A percentile compares a stretch with the other conserved stretches of the same genome.
phyloP scores from a whole-genome alignment of 2,329 filamentous ascomycete genomes.

The Colletotrichum sp. region DNA sequence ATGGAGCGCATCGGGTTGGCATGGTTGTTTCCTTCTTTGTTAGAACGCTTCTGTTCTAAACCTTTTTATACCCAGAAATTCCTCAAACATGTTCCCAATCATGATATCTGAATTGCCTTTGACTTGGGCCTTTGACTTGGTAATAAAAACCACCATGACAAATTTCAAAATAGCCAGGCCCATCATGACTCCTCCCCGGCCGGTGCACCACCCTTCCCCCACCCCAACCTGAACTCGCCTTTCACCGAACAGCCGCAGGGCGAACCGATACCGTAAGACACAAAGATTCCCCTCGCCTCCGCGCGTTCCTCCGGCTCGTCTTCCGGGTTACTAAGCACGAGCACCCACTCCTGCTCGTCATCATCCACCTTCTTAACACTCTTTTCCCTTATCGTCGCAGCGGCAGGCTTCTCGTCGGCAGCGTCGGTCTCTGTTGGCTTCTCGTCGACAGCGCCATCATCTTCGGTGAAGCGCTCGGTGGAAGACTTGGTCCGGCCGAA shows the following conservation, averaged over 20 bases:
- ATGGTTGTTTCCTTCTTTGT: not conserved
- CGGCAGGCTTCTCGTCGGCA: rapidly evolving
- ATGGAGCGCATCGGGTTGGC: not conserved
- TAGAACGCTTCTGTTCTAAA: not conserved
- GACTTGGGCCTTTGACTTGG: no score
- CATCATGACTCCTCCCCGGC: not conserved
- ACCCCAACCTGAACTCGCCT: not conserved
- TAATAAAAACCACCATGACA: not conserved
- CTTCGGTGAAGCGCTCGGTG: rapidly evolving
- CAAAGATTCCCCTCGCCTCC: not conserved
- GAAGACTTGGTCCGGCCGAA: not conserved
- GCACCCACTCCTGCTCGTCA: not conserved
- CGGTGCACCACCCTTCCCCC: not conserved
- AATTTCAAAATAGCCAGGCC: not conserved
- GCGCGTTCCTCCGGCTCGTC: not conserved
- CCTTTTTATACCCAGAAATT: not conserved
- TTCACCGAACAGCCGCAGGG: not conserved
- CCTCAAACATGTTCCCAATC: not conserved
- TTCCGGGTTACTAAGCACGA: not conserved
- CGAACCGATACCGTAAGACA: not conserved
- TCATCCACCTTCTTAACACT: not conserved
- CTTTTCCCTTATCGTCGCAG: rapidly evolving
- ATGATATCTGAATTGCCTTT: not conserved
- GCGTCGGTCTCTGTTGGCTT: rapidly evolving
- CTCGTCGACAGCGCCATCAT: not conserved